phyloP scores from a whole-genome alignment of 208 protist genomes.

The Phytomonas sp. region DNA sequence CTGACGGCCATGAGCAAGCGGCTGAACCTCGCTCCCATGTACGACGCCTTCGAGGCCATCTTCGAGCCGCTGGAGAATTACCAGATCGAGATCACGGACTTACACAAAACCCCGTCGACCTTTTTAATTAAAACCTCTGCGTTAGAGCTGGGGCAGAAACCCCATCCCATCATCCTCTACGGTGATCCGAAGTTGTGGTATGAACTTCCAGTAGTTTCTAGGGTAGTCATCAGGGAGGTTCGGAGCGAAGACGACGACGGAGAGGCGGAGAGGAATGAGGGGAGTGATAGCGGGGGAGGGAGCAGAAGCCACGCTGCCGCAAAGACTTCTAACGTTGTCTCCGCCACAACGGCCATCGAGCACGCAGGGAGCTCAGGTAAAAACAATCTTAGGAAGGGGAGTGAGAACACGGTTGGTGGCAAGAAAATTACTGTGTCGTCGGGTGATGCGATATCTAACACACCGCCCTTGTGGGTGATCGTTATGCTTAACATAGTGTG shows the following conservation, averaged over 20 bases:
- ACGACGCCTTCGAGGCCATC: slow-evolving; percentile 72
- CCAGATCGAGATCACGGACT: slow-evolving; percentile 61
- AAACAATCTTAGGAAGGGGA: not conserved
- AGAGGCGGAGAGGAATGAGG: not conserved
- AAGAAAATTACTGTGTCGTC: not conserved
- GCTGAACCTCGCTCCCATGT: slow-evolving; percentile 67
- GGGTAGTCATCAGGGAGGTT: slow-evolving; percentile 24
- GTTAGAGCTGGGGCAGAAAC: slow-evolving; percentile 57
- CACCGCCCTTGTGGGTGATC: slow-evolving; percentile 15
- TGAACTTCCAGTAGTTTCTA: slow-evolving; percentile 54
- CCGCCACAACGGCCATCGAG: not conserved
- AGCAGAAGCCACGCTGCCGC: slow-evolving; percentile 1
- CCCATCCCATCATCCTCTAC: slow-evolving; percentile 65
- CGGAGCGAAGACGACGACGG: slow-evolving; percentile 8
- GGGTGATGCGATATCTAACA: not conserved
- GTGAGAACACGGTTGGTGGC: not conserved
- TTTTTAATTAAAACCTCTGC: slow-evolving; percentile 66
- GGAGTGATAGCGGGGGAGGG: not conserved
- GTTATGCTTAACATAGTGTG: slow-evolving; percentile 19
- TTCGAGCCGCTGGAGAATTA: slow-evolving; percentile 81
- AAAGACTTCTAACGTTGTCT: not conserved
- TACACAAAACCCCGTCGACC: slow-evolving; percentile 48
- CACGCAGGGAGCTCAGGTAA: not conserved
- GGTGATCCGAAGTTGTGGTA: slow-evolving; percentile 64
- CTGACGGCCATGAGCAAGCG: slow-evolving; percentile 64